A percentile compares a stretch with the other conserved stretches of the same genome.
These are phyloP conservation scores for Suillus subluteus DNA, from an alignment of 768 basidiomycete genomes.

Conservation along the genomic window DNA sequence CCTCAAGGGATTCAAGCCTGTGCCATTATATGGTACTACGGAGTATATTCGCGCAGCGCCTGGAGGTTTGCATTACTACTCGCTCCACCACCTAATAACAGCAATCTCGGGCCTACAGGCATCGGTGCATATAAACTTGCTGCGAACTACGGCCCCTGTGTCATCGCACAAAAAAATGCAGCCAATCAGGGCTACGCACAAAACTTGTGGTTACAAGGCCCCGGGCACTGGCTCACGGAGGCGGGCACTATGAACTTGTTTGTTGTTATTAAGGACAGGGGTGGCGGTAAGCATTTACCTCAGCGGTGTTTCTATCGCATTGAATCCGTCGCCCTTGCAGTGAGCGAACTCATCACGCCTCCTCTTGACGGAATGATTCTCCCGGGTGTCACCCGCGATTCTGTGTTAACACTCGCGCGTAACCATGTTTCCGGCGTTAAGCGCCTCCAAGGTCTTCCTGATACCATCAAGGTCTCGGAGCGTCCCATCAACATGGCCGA, in stretches of 20 bases:
- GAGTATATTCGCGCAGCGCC: constrained; percentile 84
- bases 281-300: constrained; percentile 53
- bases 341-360: constrained; percentile 62
- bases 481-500: constrained; percentile 78
- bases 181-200: constrained; percentile 79
- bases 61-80: constrained; percentile 54
- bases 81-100: background rate
- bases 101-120: constrained; percentile 42
- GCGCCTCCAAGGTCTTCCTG: constrained; percentile 56
- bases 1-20: constrained; percentile 88
- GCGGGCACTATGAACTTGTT: constrained; percentile 96
- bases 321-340: constrained; percentile 26
- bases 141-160: constrained; percentile 86
- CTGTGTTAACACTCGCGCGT: constrained; percentile 49
- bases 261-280: constrained; percentile 70
- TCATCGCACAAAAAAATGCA: constrained; percentile 82
- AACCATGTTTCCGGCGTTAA: constrained; percentile 56
- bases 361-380: constrained; percentile 68
- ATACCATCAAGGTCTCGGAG: constrained; percentile 63
- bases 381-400: constrained; percentile 69
- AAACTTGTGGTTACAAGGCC: constrained; percentile 88
- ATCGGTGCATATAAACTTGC: constrained; percentile 89
- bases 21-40: constrained; percentile 83
- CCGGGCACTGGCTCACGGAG: constrained; percentile 53
- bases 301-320: constrained; percentile 1